Evolutionary conservation across 176 grass and related monocot species (phyloP), one percentile per base, ranked within the genome.

Genomic region (Otatea glauca): DNA sequence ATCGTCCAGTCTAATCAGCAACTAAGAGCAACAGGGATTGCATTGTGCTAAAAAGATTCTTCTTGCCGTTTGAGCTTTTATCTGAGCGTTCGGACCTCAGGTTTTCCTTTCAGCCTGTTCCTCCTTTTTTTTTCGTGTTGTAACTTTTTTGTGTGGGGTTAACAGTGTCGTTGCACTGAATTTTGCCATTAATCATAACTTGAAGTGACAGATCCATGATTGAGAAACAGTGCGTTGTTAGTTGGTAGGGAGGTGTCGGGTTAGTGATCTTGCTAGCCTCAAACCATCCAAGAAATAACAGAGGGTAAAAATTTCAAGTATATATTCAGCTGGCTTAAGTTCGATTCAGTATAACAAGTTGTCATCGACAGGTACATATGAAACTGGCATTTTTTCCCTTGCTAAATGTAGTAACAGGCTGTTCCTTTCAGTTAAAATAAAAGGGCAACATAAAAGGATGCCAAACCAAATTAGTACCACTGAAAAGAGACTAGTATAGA

Each of bases 11-110:
- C 89, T 90, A 80, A 70, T 90, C 89, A 62, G 42, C 68, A 42
- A 49, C 89, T 69, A 79, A 7, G 74, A 42, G 74, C 79, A 83
- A 86, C 79, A 78, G 74, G 6, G 58, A 59, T 21, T 87, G 74
- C 75, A 75, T 79, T 84, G 84, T 64, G 79, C 75, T 77, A 68
- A 85, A 15, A 71, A 87, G 86, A 81, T 88, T 79, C 86, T 71
- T 35, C 39, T 51, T 88, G 86, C 82, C 86, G 88, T 86, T 77
- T 34, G 59, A 74, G 74, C 88, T 90, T 90, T 86, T 78, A 73
- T 72, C 78, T 44, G 7, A 35, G 56, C 73, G 59, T 82, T 86
- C 15, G 23, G 72, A 24, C 88, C 83, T 85, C 55, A 72, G 78
- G 66, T 90, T 90, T 70, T 82, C 83, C 88, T 78, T 82, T 86